Percentiles rank a stretch among this genome's conserved stretches.
Conservation (phyloP, 345 rosid species). For the Heritiera littoralis region DNA sequence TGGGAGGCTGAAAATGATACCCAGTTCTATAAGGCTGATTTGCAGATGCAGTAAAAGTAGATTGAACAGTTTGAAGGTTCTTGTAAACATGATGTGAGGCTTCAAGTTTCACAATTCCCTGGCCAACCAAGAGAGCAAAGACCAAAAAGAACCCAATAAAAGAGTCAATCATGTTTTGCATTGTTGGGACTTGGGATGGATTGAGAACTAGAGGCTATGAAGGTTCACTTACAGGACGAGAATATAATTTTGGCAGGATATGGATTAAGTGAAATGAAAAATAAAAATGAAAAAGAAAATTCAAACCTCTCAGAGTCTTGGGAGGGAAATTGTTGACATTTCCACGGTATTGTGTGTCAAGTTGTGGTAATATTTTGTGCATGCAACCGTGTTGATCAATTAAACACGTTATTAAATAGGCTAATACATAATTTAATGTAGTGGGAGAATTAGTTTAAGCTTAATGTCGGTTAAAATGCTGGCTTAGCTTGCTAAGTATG, state of each 20-base stretch:
- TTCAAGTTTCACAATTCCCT: slow-evolving; percentile 42
- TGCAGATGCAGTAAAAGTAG: slow-evolving; percentile 18
- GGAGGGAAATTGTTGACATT: background rate
- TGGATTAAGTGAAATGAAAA: background rate
- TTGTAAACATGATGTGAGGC: slow-evolving; percentile 52
- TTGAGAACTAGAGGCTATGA: background rate
- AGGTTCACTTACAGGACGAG: background rate
- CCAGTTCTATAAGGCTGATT: slow-evolving; percentile 64
- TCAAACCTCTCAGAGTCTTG: background rate
- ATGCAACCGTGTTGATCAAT: background rate
- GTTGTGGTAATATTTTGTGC: background rate
- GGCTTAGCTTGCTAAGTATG: too few species aligned
- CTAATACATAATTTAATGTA: background rate
- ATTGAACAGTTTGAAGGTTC: slow-evolving; percentile 29
- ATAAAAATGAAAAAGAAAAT: background rate
- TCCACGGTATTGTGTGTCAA: background rate
- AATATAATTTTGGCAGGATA: background rate
- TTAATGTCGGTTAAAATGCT: too few species aligned
- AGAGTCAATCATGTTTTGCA: slow-evolving; percentile 19
- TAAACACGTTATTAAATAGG: slow-evolving; percentile 4
- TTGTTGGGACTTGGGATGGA: background rate
- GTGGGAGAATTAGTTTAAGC: too few species aligned
- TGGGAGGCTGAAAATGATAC: slow-evolving; percentile 69
- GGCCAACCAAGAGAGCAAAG: slow-evolving; percentile 38
- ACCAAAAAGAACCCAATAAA: slow-evolving; percentile 27